Evolutionary conservation across 148 eudicot genomes (phyloP).

Genomic region (Amaranthus hypochondriacus): DNA sequence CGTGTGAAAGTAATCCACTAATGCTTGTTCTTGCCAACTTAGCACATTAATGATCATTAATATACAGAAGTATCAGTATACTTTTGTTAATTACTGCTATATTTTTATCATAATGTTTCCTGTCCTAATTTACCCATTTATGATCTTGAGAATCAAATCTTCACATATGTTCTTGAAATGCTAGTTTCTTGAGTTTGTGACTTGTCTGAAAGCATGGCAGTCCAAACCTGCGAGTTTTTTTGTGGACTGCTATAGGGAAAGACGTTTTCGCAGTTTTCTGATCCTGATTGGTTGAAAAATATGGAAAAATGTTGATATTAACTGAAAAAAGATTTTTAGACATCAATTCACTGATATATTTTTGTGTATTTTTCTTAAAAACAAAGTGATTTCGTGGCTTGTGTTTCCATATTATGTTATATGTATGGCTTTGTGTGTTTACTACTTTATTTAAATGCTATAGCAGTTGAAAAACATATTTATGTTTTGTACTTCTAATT

Average conservation of each 20-base stretch:
- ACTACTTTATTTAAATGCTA: too few relatives aligned
- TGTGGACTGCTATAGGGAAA: neutral
- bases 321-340: neutral
- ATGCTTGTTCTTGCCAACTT: constrained; percentile 11
- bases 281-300: neutral
- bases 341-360: neutral
- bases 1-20: constrained; percentile 10
- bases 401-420: too few relatives aligned
- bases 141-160: neutral
- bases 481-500: too few relatives aligned
- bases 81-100: constrained; percentile 1
- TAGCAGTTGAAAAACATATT: too few relatives aligned
- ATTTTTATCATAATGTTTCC: neutral
- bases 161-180: constrained; percentile 1
- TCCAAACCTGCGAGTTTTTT: neutral
- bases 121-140: neutral
- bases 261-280: neutral
- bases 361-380: neutral
- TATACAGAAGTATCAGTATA: neutral
- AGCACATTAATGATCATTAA: constrained; percentile 8
- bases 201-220: neutral
- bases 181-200: neutral
- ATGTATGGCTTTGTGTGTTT: too few relatives aligned
- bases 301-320: neutral
- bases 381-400: neutral